These are phyloP conservation scores for Yarrowia sp. DNA, from an alignment of 805 yeast species.

Conservation along the genomic window DNA sequence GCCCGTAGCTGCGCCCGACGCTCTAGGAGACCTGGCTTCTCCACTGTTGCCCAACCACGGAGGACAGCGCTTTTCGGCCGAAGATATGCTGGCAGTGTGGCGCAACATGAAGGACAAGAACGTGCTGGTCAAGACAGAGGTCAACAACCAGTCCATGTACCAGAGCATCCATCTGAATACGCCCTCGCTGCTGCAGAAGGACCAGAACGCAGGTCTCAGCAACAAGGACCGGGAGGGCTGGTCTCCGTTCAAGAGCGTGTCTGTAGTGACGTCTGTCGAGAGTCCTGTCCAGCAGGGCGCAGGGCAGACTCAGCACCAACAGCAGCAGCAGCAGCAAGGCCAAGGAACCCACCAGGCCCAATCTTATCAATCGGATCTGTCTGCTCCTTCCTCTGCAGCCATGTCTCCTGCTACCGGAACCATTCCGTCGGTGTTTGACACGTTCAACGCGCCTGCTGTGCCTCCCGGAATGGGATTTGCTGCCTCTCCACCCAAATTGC, in stretches of 20 bases:
- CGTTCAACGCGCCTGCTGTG: constrained; percentile 22
- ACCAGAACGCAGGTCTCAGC: constrained; percentile 12
- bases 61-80: constrained; percentile 57
- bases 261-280: constrained; percentile 13
- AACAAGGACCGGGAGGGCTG: constrained; percentile 28
- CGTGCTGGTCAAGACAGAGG: constrained; percentile 43
- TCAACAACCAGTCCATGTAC: constrained; percentile 32
- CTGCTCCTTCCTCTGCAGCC: neutral
- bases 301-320: neutral
- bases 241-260: constrained; percentile 30
- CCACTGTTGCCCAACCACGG: constrained; percentile 48
- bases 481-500: constrained; percentile 42
- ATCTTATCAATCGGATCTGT: neutral
- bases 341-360: no score
- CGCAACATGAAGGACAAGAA: constrained; percentile 51
- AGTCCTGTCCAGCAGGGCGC: neutral
- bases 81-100: constrained; percentile 64
- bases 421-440: constrained; percentile 20
- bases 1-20: constrained; percentile 6
- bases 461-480: constrained; percentile 33
- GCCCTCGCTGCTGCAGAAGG: constrained; percentile 34
- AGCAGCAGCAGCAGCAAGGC: neutral
- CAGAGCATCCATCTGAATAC: constrained; percentile 38
- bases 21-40: constrained; percentile 5
- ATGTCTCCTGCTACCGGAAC: constrained; percentile 5